These are phyloP conservation scores for Ascochyta rabiei DNA, from an alignment of 2,329 filamentous ascomycete genomes.

Conservation along the genomic window DNA sequence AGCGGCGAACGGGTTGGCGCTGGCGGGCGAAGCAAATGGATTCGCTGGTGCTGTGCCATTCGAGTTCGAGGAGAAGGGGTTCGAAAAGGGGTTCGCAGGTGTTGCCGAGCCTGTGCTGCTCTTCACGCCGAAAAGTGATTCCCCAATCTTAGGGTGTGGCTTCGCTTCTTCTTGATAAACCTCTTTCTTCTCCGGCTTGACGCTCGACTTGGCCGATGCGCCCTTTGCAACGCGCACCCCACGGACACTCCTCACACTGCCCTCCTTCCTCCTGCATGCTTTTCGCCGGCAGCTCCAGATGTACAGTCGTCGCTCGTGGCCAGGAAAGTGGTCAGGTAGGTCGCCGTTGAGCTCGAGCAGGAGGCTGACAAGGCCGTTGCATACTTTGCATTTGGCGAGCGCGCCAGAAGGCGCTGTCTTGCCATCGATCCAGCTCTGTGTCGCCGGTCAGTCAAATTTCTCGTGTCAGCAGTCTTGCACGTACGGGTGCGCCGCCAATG, in stretches of 20 bases:
- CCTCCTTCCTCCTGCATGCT: constrained; percentile 79
- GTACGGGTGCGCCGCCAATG: constrained; percentile 84
- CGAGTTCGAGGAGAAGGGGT: constrained; percentile 64
- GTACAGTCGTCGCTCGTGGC: constrained; percentile 86
- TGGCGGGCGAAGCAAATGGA: constrained; percentile 57
- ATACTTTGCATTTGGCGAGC: constrained; percentile 84
- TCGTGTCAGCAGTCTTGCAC: constrained; percentile 38
- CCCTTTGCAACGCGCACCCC: constrained; percentile 64
- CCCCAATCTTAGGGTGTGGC: constrained; percentile 62
- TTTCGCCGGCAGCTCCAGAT: constrained; percentile 81
- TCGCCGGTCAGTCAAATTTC: not conserved
- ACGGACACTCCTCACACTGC: constrained; percentile 78
- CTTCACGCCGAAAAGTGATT: constrained; percentile 72
- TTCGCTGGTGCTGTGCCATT: constrained; percentile 54
- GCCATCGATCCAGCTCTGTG: constrained; percentile 79
- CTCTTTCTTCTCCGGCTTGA: constrained; percentile 28
- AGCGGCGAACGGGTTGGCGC: constrained; percentile 36
- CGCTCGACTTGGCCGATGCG: constrained; percentile 26
- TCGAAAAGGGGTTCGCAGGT: constrained; percentile 48
- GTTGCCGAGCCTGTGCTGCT: constrained; percentile 32
- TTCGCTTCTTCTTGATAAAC: constrained; percentile 39
- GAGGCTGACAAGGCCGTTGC: constrained; percentile 81
- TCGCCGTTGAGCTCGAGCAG: constrained; percentile 92
- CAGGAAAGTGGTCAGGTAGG: constrained; percentile 82
- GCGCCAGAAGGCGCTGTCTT: constrained; percentile 73